A percentile compares a stretch with the other conserved stretches of the same genome.
phyloP scores from a whole-genome alignment of 495 filamentous ascomycete genomes.

The Xylaria curta region DNA sequence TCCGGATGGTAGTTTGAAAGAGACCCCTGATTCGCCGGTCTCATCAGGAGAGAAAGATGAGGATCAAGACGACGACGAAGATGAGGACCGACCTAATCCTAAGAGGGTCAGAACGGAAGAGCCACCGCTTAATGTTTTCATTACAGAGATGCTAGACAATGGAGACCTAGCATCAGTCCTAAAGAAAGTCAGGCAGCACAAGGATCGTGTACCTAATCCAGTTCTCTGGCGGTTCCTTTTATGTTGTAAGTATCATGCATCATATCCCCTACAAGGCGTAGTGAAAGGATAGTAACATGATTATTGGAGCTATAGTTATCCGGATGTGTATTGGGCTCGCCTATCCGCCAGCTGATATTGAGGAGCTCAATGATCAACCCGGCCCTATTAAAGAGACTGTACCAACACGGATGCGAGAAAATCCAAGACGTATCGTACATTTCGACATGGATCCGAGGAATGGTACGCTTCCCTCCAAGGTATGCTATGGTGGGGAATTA shows the following conservation, averaged over 20 bases:
- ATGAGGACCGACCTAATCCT: not conserved
- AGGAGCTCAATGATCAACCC: not conserved
- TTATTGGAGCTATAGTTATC: not conserved
- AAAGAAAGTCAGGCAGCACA: not conserved
- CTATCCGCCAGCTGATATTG: not conserved
- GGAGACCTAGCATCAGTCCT: constrained; percentile 8
- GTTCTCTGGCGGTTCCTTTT: constrained; percentile 18
- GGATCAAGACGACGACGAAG: not conserved
- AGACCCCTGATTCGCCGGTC: not conserved
- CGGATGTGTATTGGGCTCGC: constrained; percentile 25
- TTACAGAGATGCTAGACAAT: constrained; percentile 19
- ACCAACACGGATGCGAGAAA: not conserved
- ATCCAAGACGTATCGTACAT: constrained; percentile 15
- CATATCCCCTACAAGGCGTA: not conserved
- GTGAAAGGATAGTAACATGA: not conserved
- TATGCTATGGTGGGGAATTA: not conserved
- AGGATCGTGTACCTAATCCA: not conserved
- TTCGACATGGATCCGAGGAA: constrained; percentile 22
- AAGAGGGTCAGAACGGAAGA: not conserved
- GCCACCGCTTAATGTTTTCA: not conserved
- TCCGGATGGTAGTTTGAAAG: not conserved
- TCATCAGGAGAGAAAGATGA: not conserved
- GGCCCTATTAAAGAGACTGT: constrained; percentile 5
- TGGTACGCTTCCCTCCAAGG: not conserved
- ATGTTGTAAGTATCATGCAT: constrained; percentile 8